phyloP scores from a whole-genome alignment of 1,139 yeast genomes.

The Protomyces inouyei region DNA sequence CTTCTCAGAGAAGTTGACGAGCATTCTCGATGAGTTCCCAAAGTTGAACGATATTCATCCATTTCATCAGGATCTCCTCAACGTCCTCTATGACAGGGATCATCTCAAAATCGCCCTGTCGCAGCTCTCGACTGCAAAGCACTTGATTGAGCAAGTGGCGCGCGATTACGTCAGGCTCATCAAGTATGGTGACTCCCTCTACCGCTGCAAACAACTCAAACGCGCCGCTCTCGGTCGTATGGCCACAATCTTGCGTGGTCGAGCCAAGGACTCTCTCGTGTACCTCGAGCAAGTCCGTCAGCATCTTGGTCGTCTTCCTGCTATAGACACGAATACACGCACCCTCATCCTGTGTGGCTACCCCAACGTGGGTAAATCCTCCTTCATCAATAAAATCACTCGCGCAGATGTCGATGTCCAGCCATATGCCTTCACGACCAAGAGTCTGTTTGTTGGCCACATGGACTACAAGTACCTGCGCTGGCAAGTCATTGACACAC shows the following conservation, averaged over 20 bases:
- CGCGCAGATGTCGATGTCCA: conserved; percentile 99
- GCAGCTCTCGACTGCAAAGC: conserved; percentile 87
- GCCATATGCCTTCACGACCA: conserved; percentile 97
- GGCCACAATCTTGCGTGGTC: conserved; percentile 88
- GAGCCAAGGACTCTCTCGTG: conserved; percentile 84
- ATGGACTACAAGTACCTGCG: conserved; percentile 95
- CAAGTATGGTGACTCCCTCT: conserved; percentile 94
- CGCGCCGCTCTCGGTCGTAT: conserved; percentile 98
- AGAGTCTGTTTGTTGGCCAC: conserved; percentile 91
- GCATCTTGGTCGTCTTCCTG: conserved; percentile 96
- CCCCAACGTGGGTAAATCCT: conserved; percentile 98
- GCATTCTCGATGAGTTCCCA: conserved; percentile 82
- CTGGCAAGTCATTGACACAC: conserved; percentile 98
- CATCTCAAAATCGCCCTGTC: conserved; percentile 97
- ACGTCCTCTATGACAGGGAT: conserved; percentile 93
- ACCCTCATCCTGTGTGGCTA: conserved; percentile 95
- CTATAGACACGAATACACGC: conserved; percentile 97
- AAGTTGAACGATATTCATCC: conserved; percentile 97
- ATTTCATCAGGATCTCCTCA: conserved; percentile 95
- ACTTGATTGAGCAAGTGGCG: conserved; percentile 89
- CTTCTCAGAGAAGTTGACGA: conserved; percentile 83
- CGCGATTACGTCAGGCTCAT: conserved; percentile 90
- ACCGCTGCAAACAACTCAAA: conserved; percentile 96
- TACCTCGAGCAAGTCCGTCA: conserved; percentile 98
- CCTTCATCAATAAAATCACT: conserved; percentile 86